Base-by-base conservation (phyloP, 805 yeast genomes). In the Schwanniomyces sp. region DNA sequence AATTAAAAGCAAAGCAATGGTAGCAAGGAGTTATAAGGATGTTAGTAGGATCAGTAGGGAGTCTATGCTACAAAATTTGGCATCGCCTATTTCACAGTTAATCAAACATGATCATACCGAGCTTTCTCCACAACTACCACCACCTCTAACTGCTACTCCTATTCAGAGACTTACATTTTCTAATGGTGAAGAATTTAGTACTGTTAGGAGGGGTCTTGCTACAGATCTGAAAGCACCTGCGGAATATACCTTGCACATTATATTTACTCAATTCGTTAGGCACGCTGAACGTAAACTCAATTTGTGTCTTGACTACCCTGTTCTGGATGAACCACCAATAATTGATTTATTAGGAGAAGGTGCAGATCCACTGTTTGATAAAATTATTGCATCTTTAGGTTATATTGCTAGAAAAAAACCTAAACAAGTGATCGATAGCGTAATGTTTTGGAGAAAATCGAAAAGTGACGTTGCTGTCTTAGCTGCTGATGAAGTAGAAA, bases 381-480 rank as follows among this genome's bases (percentile, higher is more conserved):
- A 87, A 57, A 88, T 91, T 44, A 81, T 95, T 17, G 82, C 82
- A 12, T 87, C 97, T 0, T 70, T 94, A 46, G 99, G 99, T 7
- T 88, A 88, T 62, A 88, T 94, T 34, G 95, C 99, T 1, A 78
- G 90, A 47, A 77, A 85, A 24, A 88, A 90, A 54, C 97, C 98
- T 0, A 91, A 90, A 60, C 96, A 97, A 0, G 97, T 94, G 1
- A 91, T 95, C 29, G 99, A 94, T 64, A 90, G 96, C 6, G 96
- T 94, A 50, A 91, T 94, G 98, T 91, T 88, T 62, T 94, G 99
- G 99, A 79, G 98, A 50, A 89, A 92, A 63, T 82, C 92, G 1
- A 94, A 94, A 64, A 84, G 95, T 11, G 98, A 92, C 57, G 85
- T 87, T 3, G 89, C 96, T 1, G 58, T 69, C 5, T 59, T 73